A percentile compares a stretch with the other conserved stretches of the same genome.
Conservation (phyloP, 176 grass and related monocot species). For the Triticum turgidum region DNA sequence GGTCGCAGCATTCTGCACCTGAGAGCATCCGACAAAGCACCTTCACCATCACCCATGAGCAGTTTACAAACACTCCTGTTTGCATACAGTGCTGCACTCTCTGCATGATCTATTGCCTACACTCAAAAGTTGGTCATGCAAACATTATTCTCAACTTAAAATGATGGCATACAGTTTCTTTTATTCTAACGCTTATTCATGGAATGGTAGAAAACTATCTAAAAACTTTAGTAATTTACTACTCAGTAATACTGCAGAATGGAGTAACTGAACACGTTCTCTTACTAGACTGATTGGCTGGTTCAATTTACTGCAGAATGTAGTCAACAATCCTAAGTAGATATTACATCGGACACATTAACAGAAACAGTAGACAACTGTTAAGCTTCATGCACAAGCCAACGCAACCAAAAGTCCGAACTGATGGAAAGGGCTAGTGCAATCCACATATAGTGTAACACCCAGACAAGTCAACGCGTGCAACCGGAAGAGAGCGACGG, state of each 20-base stretch:
- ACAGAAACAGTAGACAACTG: background rate
- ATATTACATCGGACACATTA: background rate
- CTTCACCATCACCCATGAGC: constrained; percentile 39
- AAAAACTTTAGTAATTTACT: background rate
- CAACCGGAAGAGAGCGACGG: too few relatives aligned
- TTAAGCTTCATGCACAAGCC: too few relatives aligned
- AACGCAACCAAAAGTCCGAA: too few relatives aligned
- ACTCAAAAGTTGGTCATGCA: background rate
- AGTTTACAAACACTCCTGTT: constrained; percentile 56
- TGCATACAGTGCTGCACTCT: constrained; percentile 30
- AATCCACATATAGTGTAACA: too few relatives aligned
- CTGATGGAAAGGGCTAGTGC: too few relatives aligned
- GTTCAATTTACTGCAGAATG: background rate
- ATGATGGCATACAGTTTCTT: background rate
- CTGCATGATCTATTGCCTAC: constrained; percentile 8
- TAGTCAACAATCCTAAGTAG: background rate
- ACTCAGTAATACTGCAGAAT: background rate
- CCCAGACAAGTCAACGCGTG: too few relatives aligned
- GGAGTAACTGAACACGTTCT: background rate
- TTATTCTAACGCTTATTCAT: background rate
- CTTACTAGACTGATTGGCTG: background rate
- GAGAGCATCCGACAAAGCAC: constrained; percentile 41
- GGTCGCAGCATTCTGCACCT: constrained; percentile 33
- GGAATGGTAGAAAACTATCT: background rate
- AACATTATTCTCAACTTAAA: background rate